Evolutionary conservation across 768 basidiomycete species (phyloP), one percentile per base, ranked within the genome.

Genomic region (Lentinula sp.): DNA sequence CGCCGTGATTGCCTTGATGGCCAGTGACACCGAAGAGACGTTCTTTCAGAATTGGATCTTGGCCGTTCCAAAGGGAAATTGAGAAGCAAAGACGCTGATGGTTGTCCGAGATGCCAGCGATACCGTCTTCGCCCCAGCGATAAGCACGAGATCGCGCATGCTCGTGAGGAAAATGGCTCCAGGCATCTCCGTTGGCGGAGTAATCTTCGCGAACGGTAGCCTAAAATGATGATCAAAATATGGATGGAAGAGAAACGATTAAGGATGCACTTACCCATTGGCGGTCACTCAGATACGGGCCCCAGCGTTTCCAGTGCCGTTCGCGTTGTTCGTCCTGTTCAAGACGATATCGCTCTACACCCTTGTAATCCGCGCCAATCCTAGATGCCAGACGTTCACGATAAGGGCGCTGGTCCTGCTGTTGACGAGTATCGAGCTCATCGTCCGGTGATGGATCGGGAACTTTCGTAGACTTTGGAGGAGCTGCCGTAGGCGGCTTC

Each of bases 181-280:
- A 97, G 7, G 93, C 95, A 71, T 97, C 94, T 55, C 97, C 97
- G 70, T 98, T 88, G 21, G 81, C 88, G 39, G 97, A 98, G 75
- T 99, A 99, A 72, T 99, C 97, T 74, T 99, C 97, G 63, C 97
- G 87, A 45, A 99, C 97, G 21, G 96, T 98, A 21, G 95, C 96
- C 95, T 98, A 66, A 60, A 18, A 58, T 31, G 43, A 60, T 40
- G 39, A 52, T 32, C 13, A n/a, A 6, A 31, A 31, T 15, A 18
- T 15, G 46, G n/a, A 1, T 9, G 9, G 15, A 50, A 6, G 15
- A 34, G 50, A 4, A 51, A 50, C 4, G 59, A 23, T 58, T 62
- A 60, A 35, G 49, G 23, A 63, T 58, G 16, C n/a, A 71, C 88
- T 65, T 63, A 93, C 96, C 97, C 97, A 99, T 80, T 98, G 97